Percentiles rank a stretch among this genome's conserved stretches.
These are phyloP conservation scores for Ganoderma leucocontextum DNA, from an alignment of 1,284 basidiomycete species.

Conservation along the genomic window DNA sequence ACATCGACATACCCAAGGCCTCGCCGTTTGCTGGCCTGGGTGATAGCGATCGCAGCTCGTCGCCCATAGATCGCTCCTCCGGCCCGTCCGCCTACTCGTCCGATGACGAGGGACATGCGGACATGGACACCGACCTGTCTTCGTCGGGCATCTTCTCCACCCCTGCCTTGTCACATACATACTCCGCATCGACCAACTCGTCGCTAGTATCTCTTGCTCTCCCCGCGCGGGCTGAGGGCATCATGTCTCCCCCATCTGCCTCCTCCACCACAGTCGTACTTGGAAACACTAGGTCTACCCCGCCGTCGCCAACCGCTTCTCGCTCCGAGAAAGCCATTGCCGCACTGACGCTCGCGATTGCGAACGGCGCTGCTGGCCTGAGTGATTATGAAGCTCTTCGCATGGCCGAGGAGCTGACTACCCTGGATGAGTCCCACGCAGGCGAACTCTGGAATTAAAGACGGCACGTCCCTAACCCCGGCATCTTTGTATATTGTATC, in stretches of 20 bases:
- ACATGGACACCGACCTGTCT: constrained; percentile 29
- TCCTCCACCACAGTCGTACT: constrained; percentile 34
- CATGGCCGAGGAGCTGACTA: constrained; percentile 48
- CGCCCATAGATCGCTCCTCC: constrained; percentile 38
- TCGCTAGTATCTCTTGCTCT: constrained; percentile 43
- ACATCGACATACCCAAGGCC: constrained; percentile 40
- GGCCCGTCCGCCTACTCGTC: constrained; percentile 42
- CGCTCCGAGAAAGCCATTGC: constrained; percentile 68
- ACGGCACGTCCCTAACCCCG: constrained; percentile 9
- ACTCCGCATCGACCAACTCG: constrained; percentile 48
- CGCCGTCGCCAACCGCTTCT: constrained; percentile 41
- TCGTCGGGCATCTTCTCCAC: constrained; percentile 31
- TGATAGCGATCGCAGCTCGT: constrained; percentile 42
- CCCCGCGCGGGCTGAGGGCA: constrained; percentile 24
- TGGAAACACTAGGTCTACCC: constrained; percentile 7
- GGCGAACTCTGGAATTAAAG: constrained; percentile 69
- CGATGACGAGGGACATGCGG: constrained; percentile 36
- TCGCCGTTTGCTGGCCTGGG: constrained; percentile 24
- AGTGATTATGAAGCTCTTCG: constrained; percentile 67
- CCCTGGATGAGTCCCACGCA: constrained; percentile 54
- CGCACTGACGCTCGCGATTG: constrained; percentile 68
- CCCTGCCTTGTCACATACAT: constrained; percentile 42
- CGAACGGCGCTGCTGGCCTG: constrained; percentile 73
- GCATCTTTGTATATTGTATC: constrained; percentile 8
- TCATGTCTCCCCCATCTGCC: constrained; percentile 7